Conservation (phyloP, 2,329 filamentous ascomycete genomes). For the Fusarium sp. region DNA sequence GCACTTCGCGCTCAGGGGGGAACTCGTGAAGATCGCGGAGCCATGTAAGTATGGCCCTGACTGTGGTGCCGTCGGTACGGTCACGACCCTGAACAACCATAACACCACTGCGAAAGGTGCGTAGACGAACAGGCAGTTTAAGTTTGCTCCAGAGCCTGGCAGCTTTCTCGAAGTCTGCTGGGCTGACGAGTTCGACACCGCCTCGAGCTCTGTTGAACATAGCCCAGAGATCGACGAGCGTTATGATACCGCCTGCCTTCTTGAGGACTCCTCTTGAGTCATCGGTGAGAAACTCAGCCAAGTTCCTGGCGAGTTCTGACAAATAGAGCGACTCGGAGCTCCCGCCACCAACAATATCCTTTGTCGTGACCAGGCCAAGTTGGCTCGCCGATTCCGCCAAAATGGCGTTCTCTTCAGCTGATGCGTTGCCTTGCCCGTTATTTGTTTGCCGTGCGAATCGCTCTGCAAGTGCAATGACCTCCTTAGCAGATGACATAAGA, state of each 20-base stretch:
- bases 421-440: constrained; percentile 66
- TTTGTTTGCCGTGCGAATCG: constrained; percentile 78
- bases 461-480: constrained; percentile 93
- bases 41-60: constrained; percentile 80
- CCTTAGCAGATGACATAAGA: constrained; percentile 96
- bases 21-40: constrained; percentile 76
- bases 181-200: constrained; percentile 93
- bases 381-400: constrained; percentile 82
- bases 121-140: constrained; percentile 83
- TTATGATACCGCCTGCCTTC: constrained; percentile 87
- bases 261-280: constrained; percentile 81
- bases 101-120: constrained; percentile 93
- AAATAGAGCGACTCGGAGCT: constrained; percentile 86
- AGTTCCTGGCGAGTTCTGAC: constrained; percentile 83
- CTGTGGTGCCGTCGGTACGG: constrained; percentile 89
- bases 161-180: constrained; percentile 90
- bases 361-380: constrained; percentile 90
- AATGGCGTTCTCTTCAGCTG: constrained; percentile 76
- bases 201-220: constrained; percentile 93
- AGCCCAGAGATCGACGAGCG: constrained; percentile 90
- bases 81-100: constrained; percentile 91
- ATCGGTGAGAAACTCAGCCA: constrained; percentile 90
- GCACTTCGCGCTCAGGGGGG: constrained; percentile 69
- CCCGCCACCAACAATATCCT: constrained; percentile 86
- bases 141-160: constrained; percentile 88